These are phyloP conservation scores for Aspergillus niger DNA, from an alignment of 2,329 filamentous ascomycete species.

Conservation along the genomic window DNA sequence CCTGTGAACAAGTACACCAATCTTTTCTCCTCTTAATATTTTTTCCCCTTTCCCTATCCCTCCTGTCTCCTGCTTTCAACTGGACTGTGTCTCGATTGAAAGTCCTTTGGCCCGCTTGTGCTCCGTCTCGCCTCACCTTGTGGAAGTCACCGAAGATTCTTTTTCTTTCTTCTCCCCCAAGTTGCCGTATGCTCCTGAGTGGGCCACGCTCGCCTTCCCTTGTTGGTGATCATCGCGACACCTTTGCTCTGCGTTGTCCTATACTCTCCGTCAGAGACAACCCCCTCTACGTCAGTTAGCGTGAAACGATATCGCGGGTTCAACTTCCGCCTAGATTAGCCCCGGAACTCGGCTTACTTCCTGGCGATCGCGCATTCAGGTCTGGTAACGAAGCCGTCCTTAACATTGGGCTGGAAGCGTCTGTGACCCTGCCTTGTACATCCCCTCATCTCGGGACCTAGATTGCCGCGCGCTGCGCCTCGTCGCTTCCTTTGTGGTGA, in stretches of 20 bases:
- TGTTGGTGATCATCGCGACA: slow-evolving; percentile 11
- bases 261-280: slow-evolving; percentile 4
- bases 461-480: slow-evolving; percentile 29
- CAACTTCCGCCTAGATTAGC: neutral
- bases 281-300: slow-evolving; percentile 8
- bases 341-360: neutral
- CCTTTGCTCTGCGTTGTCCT: slow-evolving; percentile 13
- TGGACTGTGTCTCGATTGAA: neutral
- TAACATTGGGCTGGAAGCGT: slow-evolving; percentile 10
- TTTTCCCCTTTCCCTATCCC: slow-evolving; percentile 3
- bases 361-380: slow-evolving; percentile 15
- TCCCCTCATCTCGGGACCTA: slow-evolving; percentile 17
- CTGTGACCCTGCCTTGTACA: slow-evolving; percentile 19
- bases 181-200: slow-evolving; percentile 20
- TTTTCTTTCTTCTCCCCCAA: neutral
- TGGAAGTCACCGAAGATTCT: slow-evolving; percentile 17
- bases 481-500: slow-evolving; percentile 27
- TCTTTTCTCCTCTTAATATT: slow-evolving; percentile 8
- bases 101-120: slow-evolving; percentile 1
- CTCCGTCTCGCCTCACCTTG: slow-evolving; percentile 3
- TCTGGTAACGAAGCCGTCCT: neutral
- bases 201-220: slow-evolving; percentile 15
- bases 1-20: slow-evolving; percentile 16
- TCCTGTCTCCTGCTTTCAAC: neutral
- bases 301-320: slow-evolving; percentile 7